Percentiles rank a stretch among this genome's conserved stretches.
Conservation (phyloP, 2,329 filamentous ascomycete genomes). For the Akanthomyces dipterigenus region DNA sequence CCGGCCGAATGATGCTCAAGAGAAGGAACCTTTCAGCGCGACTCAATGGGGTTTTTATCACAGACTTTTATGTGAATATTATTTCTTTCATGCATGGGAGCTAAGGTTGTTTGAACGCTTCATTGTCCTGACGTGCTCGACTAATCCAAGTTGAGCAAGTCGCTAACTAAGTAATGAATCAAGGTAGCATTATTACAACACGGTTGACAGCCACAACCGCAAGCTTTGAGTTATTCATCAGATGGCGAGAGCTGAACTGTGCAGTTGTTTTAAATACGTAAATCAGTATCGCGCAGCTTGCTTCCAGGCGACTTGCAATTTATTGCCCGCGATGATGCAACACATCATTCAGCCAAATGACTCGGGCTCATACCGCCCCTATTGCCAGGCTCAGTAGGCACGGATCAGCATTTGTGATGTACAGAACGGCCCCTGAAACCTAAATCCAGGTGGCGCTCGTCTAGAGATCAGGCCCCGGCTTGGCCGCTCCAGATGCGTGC, state of each 20-base stretch:
- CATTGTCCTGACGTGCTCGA: neutral
- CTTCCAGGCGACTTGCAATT: neutral
- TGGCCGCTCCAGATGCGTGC: neutral
- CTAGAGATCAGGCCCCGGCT: neutral
- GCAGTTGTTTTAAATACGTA: neutral
- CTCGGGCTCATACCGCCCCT: neutral
- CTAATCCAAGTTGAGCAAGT: slow-evolving; percentile 3
- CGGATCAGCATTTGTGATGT: neutral
- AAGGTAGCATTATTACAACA: neutral
- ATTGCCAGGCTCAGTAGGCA: too few relatives aligned
- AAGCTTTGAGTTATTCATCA: neutral
- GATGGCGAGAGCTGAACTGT: too few relatives aligned
- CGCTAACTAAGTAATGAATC: neutral
- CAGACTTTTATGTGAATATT: neutral
- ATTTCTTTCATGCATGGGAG: neutral
- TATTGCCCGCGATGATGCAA: neutral
- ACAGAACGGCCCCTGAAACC: neutral
- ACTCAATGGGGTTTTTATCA: too few relatives aligned
- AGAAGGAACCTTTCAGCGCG: neutral
- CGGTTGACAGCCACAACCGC: neutral
- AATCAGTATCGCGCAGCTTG: neutral
- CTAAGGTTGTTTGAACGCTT: neutral
- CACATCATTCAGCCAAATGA: neutral
- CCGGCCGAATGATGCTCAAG: too few relatives aligned
- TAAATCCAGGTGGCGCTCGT: neutral